These are phyloP conservation scores for Termitomyces sp. DNA, from an alignment of 768 basidiomycete species.

Conservation along the genomic window DNA sequence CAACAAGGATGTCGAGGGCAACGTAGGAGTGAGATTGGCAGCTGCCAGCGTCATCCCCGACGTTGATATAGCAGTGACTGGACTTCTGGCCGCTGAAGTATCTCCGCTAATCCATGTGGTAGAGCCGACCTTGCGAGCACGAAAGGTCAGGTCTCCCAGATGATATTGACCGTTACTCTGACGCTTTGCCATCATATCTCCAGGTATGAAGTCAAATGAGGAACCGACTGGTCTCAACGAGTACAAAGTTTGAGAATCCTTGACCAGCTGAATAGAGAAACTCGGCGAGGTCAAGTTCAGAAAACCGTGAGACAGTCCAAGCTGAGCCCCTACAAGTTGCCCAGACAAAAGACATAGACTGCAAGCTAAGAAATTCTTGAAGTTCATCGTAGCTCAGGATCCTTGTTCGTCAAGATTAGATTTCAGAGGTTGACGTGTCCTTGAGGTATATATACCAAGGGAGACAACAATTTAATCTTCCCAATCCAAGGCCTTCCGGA, in stretches of 20 bases:
- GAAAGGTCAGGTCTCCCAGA: slow-evolving; percentile 51
- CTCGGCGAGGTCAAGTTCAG: slow-evolving; percentile 37
- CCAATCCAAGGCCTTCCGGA: not conserved
- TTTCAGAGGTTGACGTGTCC: not conserved
- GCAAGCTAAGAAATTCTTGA: not conserved
- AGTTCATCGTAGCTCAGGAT: not conserved
- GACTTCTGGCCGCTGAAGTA: slow-evolving; percentile 34
- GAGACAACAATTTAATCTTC: not conserved
- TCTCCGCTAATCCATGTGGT: slow-evolving; percentile 43
- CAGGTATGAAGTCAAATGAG: slow-evolving; percentile 46
- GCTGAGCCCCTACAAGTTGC: slow-evolving; percentile 19
- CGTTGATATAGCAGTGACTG: slow-evolving; percentile 29
- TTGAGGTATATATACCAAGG: slow-evolving; percentile 1
- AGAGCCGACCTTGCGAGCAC: slow-evolving; percentile 40
- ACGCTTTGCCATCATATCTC: slow-evolving; percentile 43
- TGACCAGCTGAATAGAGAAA: slow-evolving; percentile 43
- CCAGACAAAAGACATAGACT: slow-evolving; percentile 2
- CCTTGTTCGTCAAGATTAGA: not conserved
- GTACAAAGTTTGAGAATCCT: slow-evolving; percentile 52
- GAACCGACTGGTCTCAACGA: slow-evolving; percentile 37
- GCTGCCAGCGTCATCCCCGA: slow-evolving; percentile 43
- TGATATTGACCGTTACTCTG: slow-evolving; percentile 46
- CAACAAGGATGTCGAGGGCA: slow-evolving; percentile 38
- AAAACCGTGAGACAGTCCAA: slow-evolving; percentile 44
- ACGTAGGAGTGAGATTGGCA: slow-evolving; percentile 43